Percentiles rank a stretch among this genome's conserved stretches.
These are phyloP conservation scores for Microbotryum lychnidis-dioicae DNA, from an alignment of 1,284 basidiomycete species.

Conservation along the genomic window DNA sequence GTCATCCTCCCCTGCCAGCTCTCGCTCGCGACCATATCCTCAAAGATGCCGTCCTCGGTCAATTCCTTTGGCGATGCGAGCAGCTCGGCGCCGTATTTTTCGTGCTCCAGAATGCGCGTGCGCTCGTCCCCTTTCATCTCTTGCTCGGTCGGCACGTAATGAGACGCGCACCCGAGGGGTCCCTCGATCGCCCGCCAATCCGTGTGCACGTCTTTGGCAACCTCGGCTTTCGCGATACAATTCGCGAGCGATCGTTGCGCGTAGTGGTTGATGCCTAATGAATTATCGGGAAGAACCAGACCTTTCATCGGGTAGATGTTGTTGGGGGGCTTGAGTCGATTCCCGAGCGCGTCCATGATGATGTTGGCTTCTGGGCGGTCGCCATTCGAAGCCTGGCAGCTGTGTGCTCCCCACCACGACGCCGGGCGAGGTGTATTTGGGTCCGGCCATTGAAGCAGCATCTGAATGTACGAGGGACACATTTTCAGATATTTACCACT, in stretches of 20 bases:
- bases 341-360: constrained; percentile 12
- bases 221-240: constrained; percentile 19
- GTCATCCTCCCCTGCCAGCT: constrained; percentile 28
- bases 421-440: no score
- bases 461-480: constrained; percentile 9
- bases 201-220: constrained; percentile 8
- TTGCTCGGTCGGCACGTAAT: constrained; percentile 17
- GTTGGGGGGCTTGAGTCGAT: neutral
- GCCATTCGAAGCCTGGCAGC: constrained; percentile 11
- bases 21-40: constrained; percentile 14
- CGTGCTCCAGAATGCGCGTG: neutral
- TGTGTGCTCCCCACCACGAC: constrained; percentile 8
- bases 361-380: constrained; percentile 3
- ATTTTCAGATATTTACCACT: no score
- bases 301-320: constrained; percentile 19
- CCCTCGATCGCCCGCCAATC: constrained; percentile 27
- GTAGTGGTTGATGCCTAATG: constrained; percentile 3
- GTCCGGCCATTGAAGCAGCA: no score
- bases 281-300: neutral
- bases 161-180: constrained; percentile 21
- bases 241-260: constrained; percentile 20
- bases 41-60: constrained; percentile 1
- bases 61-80: constrained; percentile 15
- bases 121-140: constrained; percentile 7
- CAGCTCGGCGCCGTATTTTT: neutral